Evolutionary conservation across 441 rosid genomes (phyloP).

Genomic region (Croton laevigatus): DNA sequence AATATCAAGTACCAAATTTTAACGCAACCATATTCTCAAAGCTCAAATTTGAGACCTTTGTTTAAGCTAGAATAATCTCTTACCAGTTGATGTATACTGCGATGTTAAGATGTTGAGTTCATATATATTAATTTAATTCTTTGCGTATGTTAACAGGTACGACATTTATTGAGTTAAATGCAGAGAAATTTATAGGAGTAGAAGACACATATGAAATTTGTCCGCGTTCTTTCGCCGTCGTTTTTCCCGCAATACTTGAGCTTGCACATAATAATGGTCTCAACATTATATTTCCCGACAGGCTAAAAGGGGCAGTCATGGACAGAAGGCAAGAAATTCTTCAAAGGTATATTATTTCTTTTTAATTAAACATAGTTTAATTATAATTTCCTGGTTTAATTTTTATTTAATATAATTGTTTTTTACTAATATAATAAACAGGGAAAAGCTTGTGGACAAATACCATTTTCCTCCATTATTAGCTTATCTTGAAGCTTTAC

Average conservation of each 20-base stretch:
- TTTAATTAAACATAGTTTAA: no score
- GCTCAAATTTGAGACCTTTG: no score
- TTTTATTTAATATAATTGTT: no score
- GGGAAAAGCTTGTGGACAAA: conserved; percentile 34
- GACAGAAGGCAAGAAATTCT: conserved; percentile 38
- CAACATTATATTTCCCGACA: conserved; percentile 28
- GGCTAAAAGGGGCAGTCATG: conserved; percentile 7
- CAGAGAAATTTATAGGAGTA: conserved; percentile 26
- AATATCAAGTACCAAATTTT: no score
- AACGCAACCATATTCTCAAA: no score
- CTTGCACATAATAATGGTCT: conserved; percentile 37
- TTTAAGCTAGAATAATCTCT: no score
- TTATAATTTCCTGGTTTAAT: no score
- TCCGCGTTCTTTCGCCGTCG: conserved; percentile 54
- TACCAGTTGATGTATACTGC: no score
- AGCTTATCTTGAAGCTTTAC: conserved; percentile 46
- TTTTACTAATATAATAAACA: background rate
- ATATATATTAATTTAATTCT: no score
- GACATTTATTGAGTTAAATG: conserved; percentile 33
- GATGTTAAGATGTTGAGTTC: no score
- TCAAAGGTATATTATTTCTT: conserved; percentile 30
- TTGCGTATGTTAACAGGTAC: conserved; percentile 27
- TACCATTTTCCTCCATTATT: conserved; percentile 35
- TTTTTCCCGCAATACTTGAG: conserved; percentile 52
- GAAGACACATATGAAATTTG: conserved; percentile 13